Evolutionary conservation across 2,329 filamentous ascomycete species (phyloP).

Genomic region (Sarocladium oryzae): DNA sequence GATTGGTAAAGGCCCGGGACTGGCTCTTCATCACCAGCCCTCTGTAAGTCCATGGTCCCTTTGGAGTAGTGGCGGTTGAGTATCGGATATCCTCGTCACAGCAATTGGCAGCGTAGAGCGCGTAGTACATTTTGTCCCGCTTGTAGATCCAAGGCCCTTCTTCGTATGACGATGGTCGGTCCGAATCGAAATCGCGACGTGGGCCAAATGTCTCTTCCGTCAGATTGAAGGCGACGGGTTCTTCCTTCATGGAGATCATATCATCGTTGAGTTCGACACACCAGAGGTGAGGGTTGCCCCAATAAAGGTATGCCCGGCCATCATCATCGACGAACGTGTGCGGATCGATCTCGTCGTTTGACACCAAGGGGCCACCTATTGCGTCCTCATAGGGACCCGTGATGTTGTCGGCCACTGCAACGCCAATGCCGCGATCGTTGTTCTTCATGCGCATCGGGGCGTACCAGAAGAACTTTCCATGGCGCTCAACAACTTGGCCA

Average conservation of each 20-base stretch:
- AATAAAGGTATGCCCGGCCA: conserved; percentile 30
- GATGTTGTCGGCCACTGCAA: conserved; percentile 21
- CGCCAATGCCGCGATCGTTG: conserved; percentile 21
- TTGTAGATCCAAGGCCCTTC: conserved; percentile 26
- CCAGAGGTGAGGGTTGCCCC: conserved; percentile 25
- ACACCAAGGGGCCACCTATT: conserved; percentile 20
- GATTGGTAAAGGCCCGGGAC: conserved; percentile 22
- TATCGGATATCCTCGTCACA: conserved; percentile 25
- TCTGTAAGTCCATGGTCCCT: conserved; percentile 25
- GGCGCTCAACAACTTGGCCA: conserved; percentile 22
- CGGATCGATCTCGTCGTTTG: conserved; percentile 25
- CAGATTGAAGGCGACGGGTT: conserved; percentile 14
- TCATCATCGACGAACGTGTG: conserved; percentile 29
- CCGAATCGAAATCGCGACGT: conserved; percentile 11
- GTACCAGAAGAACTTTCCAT: conserved; percentile 28
- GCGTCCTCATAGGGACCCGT: conserved; percentile 24
- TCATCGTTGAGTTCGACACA: conserved; percentile 28
- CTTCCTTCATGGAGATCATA: conserved; percentile 27
- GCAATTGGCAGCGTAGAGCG: conserved; percentile 23
- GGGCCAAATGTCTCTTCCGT: conserved; percentile 14
- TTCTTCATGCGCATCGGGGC: conserved; percentile 17
- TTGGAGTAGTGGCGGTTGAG: conserved; percentile 18
- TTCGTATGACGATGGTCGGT: conserved; percentile 18
- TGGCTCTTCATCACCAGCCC: conserved; percentile 21
- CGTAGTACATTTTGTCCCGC: conserved; percentile 22